Evolutionary conservation across 495 filamentous ascomycete species (phyloP).

Genomic region (Daldinia bambusicola): DNA sequence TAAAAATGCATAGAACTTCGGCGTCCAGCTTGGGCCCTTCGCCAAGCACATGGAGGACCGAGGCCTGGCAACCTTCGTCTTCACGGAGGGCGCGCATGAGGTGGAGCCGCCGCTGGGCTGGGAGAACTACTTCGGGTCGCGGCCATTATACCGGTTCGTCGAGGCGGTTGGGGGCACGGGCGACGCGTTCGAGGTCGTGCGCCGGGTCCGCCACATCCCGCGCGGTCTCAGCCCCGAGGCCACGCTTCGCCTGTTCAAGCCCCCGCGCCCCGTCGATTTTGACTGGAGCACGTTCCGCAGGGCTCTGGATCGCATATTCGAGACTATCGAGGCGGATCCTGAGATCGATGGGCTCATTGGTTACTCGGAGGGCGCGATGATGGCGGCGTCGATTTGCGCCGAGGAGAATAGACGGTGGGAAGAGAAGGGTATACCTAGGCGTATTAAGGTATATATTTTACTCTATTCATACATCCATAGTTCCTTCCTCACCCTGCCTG

Average conservation of each 20-base stretch:
- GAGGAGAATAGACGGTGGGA: constrained; percentile 57
- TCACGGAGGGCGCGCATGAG: constrained; percentile 58
- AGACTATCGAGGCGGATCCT: constrained; percentile 51
- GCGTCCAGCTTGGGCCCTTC: constrained; percentile 63
- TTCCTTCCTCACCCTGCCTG: neutral
- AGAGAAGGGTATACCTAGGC: constrained; percentile 51
- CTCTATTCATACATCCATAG: neutral
- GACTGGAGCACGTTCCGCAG: constrained; percentile 45
- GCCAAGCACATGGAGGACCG: constrained; percentile 58
- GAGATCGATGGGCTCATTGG: constrained; percentile 62
- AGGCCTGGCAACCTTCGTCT: constrained; percentile 57
- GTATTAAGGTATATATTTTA: constrained; percentile 60
- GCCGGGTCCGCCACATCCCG: constrained; percentile 61
- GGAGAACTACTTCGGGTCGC: constrained; percentile 63
- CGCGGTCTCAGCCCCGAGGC: constrained; percentile 60
- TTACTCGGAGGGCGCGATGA: constrained; percentile 65
- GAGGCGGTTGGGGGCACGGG: constrained; percentile 52
- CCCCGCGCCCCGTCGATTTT: constrained; percentile 41
- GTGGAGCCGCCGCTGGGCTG: constrained; percentile 60
- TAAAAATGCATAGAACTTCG: constrained; percentile 56
- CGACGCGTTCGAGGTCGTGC: constrained; percentile 59
- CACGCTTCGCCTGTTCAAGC: constrained; percentile 57
- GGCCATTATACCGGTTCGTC: constrained; percentile 63
- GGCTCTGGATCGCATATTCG: constrained; percentile 50
- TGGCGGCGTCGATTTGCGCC: constrained; percentile 61